Evolutionary conservation across 148 eudicot species (phyloP).

Genomic region (Fagopyrum tataricum): DNA sequence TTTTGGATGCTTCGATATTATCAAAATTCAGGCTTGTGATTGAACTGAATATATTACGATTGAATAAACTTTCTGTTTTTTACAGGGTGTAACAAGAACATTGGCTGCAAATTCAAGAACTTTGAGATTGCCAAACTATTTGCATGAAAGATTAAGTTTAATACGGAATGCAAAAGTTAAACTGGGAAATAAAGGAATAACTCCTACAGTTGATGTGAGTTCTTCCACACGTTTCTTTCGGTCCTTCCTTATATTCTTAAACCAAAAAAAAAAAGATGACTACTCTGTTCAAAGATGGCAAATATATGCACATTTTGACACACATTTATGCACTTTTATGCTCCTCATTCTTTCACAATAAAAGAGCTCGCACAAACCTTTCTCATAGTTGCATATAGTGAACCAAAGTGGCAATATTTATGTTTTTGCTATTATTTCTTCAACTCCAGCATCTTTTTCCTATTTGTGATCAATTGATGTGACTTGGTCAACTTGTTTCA

Average conservation of each 20-base stretch:
- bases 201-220: constrained; percentile 75
- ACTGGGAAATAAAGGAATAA: constrained; percentile 63
- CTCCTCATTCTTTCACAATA: no score
- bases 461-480: not conserved
- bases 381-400: no score
- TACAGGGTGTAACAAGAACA: constrained; percentile 90
- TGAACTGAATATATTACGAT: not conserved
- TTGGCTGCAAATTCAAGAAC: constrained; percentile 69
- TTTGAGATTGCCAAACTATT: constrained; percentile 62
- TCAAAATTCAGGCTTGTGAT: not conserved
- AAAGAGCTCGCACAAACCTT: not conserved
- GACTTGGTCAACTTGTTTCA: constrained; percentile 19
- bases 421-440: no score
- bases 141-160: constrained; percentile 72
- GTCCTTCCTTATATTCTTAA: not conserved
- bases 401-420: no score
- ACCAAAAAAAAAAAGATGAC: not conserved
- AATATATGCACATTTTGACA: not conserved
- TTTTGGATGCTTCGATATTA: not conserved
- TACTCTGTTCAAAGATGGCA: not conserved
- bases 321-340: no score
- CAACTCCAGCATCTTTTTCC: not conserved
- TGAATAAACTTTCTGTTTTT: constrained; percentile 14
- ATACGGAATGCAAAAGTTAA: constrained; percentile 66
- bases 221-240: not conserved